Base-by-base conservation (phyloP, 345 rosid genomes). In the Salix koriyanagi region DNA sequence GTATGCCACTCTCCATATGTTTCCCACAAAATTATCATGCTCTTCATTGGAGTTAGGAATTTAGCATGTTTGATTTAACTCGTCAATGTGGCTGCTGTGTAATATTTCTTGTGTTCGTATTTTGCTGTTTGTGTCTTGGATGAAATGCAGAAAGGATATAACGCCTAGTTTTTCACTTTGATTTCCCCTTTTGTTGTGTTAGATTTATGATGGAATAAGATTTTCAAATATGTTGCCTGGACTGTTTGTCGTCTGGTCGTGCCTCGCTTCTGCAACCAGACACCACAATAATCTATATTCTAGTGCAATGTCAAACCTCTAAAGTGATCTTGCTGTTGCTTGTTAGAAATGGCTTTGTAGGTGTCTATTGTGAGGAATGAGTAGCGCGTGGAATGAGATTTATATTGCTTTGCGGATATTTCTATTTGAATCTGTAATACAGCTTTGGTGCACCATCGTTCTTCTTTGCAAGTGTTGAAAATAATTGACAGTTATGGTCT, bases 1-100 rank as follows among this genome's bases (percentile, higher is more conserved):
- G 84, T 82, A 71, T 25, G 79, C 25, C 41, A 65, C 21, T 25
- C 15, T 71, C 25, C 10, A 25, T 58, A 58, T 11, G 50, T 46
- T 41, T 2, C 44, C 12, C 44, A 41, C 44, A 41, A 41, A 41
- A 41, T 41, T 46, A 46, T 13, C 16, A 13, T 13, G 50, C 50
- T 13, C 16, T 4, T 46, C 50, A 46, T 14, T 46, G 18, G 11
- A 8, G 11, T 41, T 10, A 41, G 12, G 44, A 41, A 41, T 44
- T 44, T 44, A 44, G 50, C 50, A 46, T 32, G 50, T 46, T 46
- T 41, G 44, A 41, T 10, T 41, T 46, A 46, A 46, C 18, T 13
- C 16, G 50, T 46, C 16, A 46, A 46, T 4, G 50, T 46, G 50
- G 50, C 50, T 12, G 13, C 16, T 46, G 18, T 14, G 16, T 46